Evolutionary conservation across 345 rosid genomes (phyloP), one percentile per base, ranked within the genome.

Genomic region (Erysimum cheiranthoides): DNA sequence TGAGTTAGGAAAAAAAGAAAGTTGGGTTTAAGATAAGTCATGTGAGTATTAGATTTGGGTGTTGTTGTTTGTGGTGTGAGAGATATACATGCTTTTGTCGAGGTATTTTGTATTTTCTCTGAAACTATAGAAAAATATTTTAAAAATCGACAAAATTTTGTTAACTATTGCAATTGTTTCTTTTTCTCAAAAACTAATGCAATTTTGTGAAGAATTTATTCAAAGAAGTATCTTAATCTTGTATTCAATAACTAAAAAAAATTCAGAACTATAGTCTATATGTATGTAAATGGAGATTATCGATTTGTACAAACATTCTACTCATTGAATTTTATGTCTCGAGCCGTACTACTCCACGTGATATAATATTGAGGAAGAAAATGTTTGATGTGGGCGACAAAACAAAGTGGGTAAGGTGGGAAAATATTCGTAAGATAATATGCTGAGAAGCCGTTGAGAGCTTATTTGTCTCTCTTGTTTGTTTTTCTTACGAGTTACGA

Each of bases 391-490:
- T n/a, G 10, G n/a, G 60, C 56, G 76, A 71, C 81, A 71, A 71
- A 77, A 65, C 67, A 59, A 65, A 77, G 76, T 77, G 67, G 80
- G 80, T 46, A 77, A 77, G 61, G 66, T 71, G 73, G 66, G 3
- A 36, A 76, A 39, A 58, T 61, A 69, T 70, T 76, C 61, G 67
- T 65, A 49, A 77, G 54, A 57, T 43, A 63, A 30, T n/a, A n/a
- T 74, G 60, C 25, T 17, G 11, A 51, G 70, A 70, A 61, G 63
- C 40, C 63, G 71, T 50, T 70, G 45, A 43, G 59, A 63, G 8
- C 35, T 61, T 64, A 45, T 61, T 68, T 62, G 64, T 51, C 4
- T 62, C 35, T 12, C 53, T 52, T 69, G 70, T 60, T 51, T 51
- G 74, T 76, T 31, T 57, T 30, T 30, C 21, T n/a, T n/a, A n/a